Conservation (phyloP, 768 basidiomycete genomes). For the Fibroporia radiculosa region DNA sequence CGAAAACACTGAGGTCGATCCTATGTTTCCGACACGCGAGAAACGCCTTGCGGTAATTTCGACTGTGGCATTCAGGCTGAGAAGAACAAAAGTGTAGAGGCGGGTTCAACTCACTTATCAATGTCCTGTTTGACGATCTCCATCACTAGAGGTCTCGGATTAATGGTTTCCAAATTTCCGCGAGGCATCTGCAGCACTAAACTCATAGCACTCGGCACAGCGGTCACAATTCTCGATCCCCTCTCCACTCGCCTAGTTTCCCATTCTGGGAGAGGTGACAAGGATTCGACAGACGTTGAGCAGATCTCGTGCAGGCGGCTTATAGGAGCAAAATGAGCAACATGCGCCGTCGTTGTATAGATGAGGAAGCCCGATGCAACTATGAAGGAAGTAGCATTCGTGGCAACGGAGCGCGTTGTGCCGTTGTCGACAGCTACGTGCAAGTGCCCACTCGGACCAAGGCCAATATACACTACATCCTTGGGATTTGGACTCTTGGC, state of each 20-base stretch:
- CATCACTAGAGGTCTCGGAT: slow-evolving; percentile 87
- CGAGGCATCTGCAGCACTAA: slow-evolving; percentile 96
- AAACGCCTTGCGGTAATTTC: slow-evolving; percentile 81
- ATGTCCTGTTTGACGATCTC: slow-evolving; percentile 74
- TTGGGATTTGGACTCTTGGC: slow-evolving; percentile 6
- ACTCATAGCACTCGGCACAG: slow-evolving; percentile 81
- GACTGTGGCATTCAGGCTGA: slow-evolving; percentile 33
- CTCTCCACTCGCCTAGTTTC: slow-evolving; percentile 80
- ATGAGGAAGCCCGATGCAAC: slow-evolving; percentile 71
- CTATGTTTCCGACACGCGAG: slow-evolving; percentile 88
- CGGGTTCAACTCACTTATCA: slow-evolving; percentile 44
- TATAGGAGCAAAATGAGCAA: slow-evolving; percentile 67
- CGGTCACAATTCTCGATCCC: slow-evolving; percentile 83
- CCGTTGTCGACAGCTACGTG: slow-evolving; percentile 33
- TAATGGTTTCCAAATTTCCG: slow-evolving; percentile 94
- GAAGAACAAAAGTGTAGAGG: not conserved
- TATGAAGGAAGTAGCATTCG: slow-evolving; percentile 65
- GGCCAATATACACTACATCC: slow-evolving; percentile 47
- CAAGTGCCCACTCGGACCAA: slow-evolving; percentile 59
- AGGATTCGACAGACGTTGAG: not conserved
- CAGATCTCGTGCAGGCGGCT: slow-evolving; percentile 16
- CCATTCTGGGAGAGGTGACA: slow-evolving; percentile 30
- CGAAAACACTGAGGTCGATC: slow-evolving; percentile 83
- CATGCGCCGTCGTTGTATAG: slow-evolving; percentile 79
- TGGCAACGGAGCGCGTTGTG: slow-evolving; percentile 31